These are phyloP conservation scores for Saksenaea oblongispora DNA, from an alignment of 371 early-diverging fungal genomes.

Conservation along the genomic window DNA sequence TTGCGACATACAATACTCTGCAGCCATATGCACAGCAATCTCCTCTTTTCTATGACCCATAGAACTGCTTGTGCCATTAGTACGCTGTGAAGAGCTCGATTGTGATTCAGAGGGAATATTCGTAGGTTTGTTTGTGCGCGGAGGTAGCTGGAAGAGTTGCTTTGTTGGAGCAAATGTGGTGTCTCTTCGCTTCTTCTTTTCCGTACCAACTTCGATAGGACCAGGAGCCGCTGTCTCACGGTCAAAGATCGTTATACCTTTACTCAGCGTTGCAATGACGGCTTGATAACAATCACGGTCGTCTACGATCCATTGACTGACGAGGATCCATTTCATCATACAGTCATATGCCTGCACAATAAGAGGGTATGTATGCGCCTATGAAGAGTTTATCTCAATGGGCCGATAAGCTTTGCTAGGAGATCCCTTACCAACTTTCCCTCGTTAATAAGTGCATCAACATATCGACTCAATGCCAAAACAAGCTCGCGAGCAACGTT, in stretches of 20 bases:
- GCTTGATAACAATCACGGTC: constrained; percentile 70
- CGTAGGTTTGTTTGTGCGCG: constrained; percentile 29
- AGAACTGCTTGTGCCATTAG: not conserved
- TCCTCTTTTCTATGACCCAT: constrained; percentile 38
- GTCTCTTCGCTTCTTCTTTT: constrained; percentile 51
- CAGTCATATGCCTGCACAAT: constrained; percentile 78
- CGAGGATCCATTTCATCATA: constrained; percentile 73
- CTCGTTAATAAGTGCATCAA: constrained; percentile 58
- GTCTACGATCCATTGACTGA: constrained; percentile 75
- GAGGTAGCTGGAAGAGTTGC: constrained; percentile 47
- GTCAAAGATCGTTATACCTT: constrained; percentile 70
- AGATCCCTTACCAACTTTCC: constrained; percentile 33
- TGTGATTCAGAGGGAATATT: constrained; percentile 9
- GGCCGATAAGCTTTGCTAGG: not conserved
- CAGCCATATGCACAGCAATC: constrained; percentile 69
- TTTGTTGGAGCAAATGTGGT: constrained; percentile 49
- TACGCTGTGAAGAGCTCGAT: not conserved
- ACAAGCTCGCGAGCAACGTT: constrained; percentile 73
- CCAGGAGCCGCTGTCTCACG: constrained; percentile 32
- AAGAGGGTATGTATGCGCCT: constrained; percentile 52
- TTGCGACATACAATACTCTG: constrained; percentile 73
- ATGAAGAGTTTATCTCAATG: not conserved
- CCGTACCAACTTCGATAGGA: constrained; percentile 8
- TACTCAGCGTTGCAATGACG: constrained; percentile 68
- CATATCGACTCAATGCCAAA: constrained; percentile 68